Evolutionary conservation across 345 rosid species (phyloP).

Genomic region (Pistacia vera): DNA sequence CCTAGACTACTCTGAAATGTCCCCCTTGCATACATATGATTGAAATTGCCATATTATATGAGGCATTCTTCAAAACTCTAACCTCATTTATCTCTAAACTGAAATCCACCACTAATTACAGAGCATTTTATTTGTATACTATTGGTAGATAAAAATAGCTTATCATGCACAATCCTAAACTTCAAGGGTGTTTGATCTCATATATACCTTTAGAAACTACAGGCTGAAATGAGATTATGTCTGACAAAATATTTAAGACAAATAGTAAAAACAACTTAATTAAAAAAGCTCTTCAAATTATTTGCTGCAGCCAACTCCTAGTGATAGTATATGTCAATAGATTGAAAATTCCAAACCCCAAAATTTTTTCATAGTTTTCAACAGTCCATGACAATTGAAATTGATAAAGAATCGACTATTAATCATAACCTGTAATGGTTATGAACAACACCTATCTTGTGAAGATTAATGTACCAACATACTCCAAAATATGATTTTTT

Average conservation of each 20-base stretch:
- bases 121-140: neutral
- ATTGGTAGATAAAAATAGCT: neutral
- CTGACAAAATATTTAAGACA: neutral
- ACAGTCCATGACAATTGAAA: neutral
- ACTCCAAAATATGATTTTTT: too few species aligned
- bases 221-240: neutral
- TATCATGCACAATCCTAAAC: neutral
- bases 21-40: neutral
- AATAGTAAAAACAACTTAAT: neutral
- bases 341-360: neutral
- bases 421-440: neutral
- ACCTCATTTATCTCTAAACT: neutral
- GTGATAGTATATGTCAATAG: neutral
- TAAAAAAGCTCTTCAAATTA: neutral
- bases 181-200: neutral
- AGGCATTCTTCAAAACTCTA: neutral
- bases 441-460: neutral
- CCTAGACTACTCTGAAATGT: neutral
- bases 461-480: neutral
- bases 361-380: neutral
- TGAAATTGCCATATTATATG: neutral
- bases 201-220: neutral
- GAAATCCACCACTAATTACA: neutral
- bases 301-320: neutral
- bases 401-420: neutral